phyloP scores from a whole-genome alignment of 2,329 filamentous ascomycete genomes.

The Sporothrix luriei region DNA sequence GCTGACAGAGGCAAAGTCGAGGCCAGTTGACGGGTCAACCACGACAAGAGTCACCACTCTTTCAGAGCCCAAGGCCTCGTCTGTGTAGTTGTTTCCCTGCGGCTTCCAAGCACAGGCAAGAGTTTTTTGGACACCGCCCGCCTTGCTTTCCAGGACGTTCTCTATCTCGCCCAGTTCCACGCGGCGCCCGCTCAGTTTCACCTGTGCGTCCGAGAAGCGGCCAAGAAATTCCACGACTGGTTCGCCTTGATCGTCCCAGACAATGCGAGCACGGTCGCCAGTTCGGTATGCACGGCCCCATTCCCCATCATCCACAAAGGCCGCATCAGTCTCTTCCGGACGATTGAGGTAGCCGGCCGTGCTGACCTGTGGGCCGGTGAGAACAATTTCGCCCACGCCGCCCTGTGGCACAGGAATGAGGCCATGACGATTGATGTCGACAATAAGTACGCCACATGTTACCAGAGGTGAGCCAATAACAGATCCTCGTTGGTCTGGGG shows the following conservation, averaged over 20 bases:
- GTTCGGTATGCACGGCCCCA: constrained; percentile 35
- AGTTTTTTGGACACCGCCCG: constrained; percentile 32
- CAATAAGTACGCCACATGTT: constrained; percentile 43
- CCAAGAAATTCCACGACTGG: constrained; percentile 55
- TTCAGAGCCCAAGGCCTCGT: constrained; percentile 32
- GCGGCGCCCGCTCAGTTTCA: constrained; percentile 65
- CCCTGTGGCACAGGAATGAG: constrained; percentile 34
- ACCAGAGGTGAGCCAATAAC: constrained; percentile 45
- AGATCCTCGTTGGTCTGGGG: constrained; percentile 40
- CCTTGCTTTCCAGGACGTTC: constrained; percentile 33
- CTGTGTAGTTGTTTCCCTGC: constrained; percentile 11
- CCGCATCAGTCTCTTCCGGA: constrained; percentile 50
- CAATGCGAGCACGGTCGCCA: constrained; percentile 35
- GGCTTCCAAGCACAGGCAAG: constrained; percentile 32
- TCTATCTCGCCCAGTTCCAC: constrained; percentile 56
- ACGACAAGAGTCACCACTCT: constrained; percentile 55
- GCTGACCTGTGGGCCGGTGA: constrained; percentile 36
- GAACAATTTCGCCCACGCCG: constrained; percentile 35
- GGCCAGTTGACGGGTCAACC: constrained; percentile 50
- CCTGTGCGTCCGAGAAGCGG: constrained; percentile 59
- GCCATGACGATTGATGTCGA: constrained; percentile 33
- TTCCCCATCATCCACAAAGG: constrained; percentile 26
- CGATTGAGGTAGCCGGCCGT: constrained; percentile 57
- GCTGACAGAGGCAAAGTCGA: constrained; percentile 40
- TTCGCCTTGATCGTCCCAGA: constrained; percentile 35